Evolutionary conservation across 352 stramenopile genomes (phyloP), one percentile per base, ranked within the genome.

Genomic region (Elongisporangium undulatum): DNA sequence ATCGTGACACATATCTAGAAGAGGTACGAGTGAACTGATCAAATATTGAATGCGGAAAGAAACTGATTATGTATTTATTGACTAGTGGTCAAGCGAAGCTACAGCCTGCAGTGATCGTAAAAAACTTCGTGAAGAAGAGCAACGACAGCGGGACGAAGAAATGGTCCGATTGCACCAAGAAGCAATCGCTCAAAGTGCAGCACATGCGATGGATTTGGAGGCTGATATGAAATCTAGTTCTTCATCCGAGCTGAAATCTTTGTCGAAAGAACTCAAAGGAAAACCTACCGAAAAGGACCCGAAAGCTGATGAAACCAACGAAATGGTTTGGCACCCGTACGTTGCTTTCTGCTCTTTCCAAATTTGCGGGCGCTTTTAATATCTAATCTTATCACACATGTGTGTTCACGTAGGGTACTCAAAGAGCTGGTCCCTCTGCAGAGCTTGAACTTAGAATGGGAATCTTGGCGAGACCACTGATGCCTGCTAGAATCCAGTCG

Each of bases 251-350:
- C 61, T 92, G 21, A 71, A 86, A 52, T 84, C 79, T 20, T 58
- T 89, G 23, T 79, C 79, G 4, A 89, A 89, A 51, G 71, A 89
- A 48, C 64, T 89, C 21, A 70, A 77, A 6, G 72, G 75, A 24
- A 72, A 75, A 39, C 64, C 72, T 50, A 59, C 77, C 26, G 79
- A 90, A 51, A 73, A 74, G 49, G 84, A 93, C 55, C 57, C 72
- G 48, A 87, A 89, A 45, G 48, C 57, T 20, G 79, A 89, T 23
- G 75, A 89, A 48, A 60, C 81, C 45, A 86, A 90, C 52, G 77
- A 91, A 63, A 79, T 91, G 65, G 80, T 94, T 9, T 94, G 84
- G 84, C 86, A 94, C 56, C 84, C 84, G 84, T 92, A 80, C 67
- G 84, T 82, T 58, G 20, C n/a, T 66, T 39, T 51, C 29, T 39